phyloP scores from a whole-genome alignment of 495 filamentous ascomycete species.

The Endocarpon pusillum region DNA sequence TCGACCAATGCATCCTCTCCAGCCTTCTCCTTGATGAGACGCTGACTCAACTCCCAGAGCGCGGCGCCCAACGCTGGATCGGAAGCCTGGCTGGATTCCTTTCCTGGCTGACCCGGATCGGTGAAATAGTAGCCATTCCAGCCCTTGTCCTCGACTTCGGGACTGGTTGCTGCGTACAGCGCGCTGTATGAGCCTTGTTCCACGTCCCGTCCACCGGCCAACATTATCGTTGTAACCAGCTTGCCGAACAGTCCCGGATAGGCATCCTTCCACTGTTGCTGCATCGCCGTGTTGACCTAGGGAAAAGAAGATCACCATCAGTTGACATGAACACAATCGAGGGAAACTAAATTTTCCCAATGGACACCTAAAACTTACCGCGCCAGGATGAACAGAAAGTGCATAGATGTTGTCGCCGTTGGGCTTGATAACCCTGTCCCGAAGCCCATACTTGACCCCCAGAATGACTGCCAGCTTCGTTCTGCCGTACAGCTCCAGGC shows the following conservation, averaged over 20 bases:
- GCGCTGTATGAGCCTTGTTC: constrained; percentile 28
- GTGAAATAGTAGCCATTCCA: constrained; percentile 26
- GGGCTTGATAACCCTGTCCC: constrained; percentile 22
- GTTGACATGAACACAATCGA: too few species aligned
- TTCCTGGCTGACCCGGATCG: constrained; percentile 16
- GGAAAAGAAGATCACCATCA: too few species aligned
- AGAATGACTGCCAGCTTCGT: constrained; percentile 44
- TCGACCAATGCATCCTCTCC: constrained; percentile 22
- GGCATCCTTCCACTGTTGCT: constrained; percentile 30
- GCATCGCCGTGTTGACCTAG: constrained; percentile 28
- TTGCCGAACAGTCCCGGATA: constrained; percentile 26
- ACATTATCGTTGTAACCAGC: constrained; percentile 17
- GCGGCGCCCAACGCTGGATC: constrained; percentile 21
- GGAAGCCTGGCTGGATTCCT: constrained; percentile 22
- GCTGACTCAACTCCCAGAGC: constrained; percentile 25
- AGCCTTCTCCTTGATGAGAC: constrained; percentile 25
- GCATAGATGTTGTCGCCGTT: constrained; percentile 25
- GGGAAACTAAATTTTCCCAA: too few species aligned
- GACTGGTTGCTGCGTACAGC: constrained; percentile 22
- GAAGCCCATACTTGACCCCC: constrained; percentile 24
- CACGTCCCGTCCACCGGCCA: constrained; percentile 16
- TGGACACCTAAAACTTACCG: constrained; percentile 11
- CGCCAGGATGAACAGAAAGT: constrained; percentile 25
- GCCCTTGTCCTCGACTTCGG: constrained; percentile 24
- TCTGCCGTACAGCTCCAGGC: constrained; percentile 42